These are phyloP conservation scores for Alternaria hordeiaustralica DNA, from an alignment of 2,329 filamentous ascomycete genomes.

Conservation along the genomic window DNA sequence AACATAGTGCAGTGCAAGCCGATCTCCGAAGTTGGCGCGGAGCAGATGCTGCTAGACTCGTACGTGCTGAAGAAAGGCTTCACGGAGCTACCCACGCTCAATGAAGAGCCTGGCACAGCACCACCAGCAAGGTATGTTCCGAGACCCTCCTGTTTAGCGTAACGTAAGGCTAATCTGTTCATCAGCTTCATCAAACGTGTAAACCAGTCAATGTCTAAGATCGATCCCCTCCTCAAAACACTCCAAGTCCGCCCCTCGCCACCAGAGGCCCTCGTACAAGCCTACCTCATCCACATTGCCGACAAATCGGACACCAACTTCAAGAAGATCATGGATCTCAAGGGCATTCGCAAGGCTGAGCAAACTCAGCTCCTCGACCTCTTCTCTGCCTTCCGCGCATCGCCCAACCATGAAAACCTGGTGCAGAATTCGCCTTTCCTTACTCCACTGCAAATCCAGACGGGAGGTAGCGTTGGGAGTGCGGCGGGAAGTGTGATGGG, in stretches of 20 bases:
- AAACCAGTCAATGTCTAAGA: slow-evolving; percentile 79
- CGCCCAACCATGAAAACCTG: slow-evolving; percentile 70
- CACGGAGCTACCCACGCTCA: slow-evolving; percentile 70
- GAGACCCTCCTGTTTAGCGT: not conserved
- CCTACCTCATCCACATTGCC: slow-evolving; percentile 95
- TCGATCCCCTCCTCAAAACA: slow-evolving; percentile 94
- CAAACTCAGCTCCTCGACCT: slow-evolving; percentile 84
- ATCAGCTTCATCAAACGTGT: slow-evolving; percentile 84
- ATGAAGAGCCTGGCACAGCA: slow-evolving; percentile 63
- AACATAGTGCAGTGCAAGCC: slow-evolving; percentile 90
- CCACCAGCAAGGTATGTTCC: slow-evolving; percentile 55
- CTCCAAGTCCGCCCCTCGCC: slow-evolving; percentile 91
- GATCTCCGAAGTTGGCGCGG: slow-evolving; percentile 90
- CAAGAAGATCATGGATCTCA: slow-evolving; percentile 92
- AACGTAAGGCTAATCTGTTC: slow-evolving; percentile 30
- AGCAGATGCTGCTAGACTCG: slow-evolving; percentile 97
- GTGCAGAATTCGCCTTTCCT: slow-evolving; percentile 45
- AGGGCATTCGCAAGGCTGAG: slow-evolving; percentile 84
- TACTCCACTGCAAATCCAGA: slow-evolving; percentile 45
- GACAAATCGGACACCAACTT: slow-evolving; percentile 95
- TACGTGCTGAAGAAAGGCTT: slow-evolving; percentile 86
- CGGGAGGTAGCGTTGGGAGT: slow-evolving; percentile 49
- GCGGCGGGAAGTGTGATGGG: slow-evolving; percentile 50
- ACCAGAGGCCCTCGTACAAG: slow-evolving; percentile 92
- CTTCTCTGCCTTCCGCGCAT: slow-evolving; percentile 83